phyloP scores from a whole-genome alignment of 1,284 basidiomycete species.

The Prillingera fragicola region DNA sequence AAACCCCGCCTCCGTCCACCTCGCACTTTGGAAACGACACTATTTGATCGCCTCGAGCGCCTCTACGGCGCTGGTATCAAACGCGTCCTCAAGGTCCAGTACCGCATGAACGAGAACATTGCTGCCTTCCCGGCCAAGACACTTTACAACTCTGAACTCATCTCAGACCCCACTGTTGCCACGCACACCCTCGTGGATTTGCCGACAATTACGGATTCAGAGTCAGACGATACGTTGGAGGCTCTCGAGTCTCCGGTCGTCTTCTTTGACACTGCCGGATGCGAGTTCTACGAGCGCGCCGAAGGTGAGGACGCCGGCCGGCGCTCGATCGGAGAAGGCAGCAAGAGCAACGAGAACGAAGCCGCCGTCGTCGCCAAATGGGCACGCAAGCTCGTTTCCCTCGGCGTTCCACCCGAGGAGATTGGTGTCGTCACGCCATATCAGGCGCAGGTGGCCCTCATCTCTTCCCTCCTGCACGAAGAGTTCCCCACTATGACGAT shows the following conservation, averaged over 20 bases:
- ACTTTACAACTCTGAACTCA: slow-evolving; percentile 70
- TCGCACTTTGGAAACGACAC: slow-evolving; percentile 72
- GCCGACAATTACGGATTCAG: slow-evolving; percentile 51
- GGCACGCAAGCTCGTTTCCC: slow-evolving; percentile 68
- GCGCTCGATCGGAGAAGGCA: slow-evolving; percentile 63
- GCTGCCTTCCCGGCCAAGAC: slow-evolving; percentile 79
- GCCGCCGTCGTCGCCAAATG: slow-evolving; percentile 74
- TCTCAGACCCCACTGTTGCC: slow-evolving; percentile 66
- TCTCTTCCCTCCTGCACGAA: slow-evolving; percentile 66
- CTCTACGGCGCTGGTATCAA: slow-evolving; percentile 82
- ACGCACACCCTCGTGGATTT: slow-evolving; percentile 67
- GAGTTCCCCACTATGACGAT: slow-evolving; percentile 73
- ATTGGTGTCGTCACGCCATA: slow-evolving; percentile 94
- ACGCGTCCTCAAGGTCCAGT: slow-evolving; percentile 77
- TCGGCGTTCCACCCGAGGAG: slow-evolving; percentile 65
- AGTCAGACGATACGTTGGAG: slow-evolving; percentile 60
- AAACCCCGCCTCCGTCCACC: slow-evolving; percentile 56
- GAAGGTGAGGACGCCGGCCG: slow-evolving; percentile 34
- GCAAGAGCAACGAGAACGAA: slow-evolving; percentile 89
- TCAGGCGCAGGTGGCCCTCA: slow-evolving; percentile 80
- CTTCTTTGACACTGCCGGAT: slow-evolving; percentile 90
- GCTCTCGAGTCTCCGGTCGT: slow-evolving; percentile 70
- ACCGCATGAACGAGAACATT: slow-evolving; percentile 83
- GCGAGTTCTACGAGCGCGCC: slow-evolving; percentile 76
- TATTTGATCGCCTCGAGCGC: slow-evolving; percentile 83